Percentiles rank a stretch among this genome's conserved stretches.
phyloP scores from a whole-genome alignment of 345 rosid species.

The Dipteronia sinensis region DNA sequence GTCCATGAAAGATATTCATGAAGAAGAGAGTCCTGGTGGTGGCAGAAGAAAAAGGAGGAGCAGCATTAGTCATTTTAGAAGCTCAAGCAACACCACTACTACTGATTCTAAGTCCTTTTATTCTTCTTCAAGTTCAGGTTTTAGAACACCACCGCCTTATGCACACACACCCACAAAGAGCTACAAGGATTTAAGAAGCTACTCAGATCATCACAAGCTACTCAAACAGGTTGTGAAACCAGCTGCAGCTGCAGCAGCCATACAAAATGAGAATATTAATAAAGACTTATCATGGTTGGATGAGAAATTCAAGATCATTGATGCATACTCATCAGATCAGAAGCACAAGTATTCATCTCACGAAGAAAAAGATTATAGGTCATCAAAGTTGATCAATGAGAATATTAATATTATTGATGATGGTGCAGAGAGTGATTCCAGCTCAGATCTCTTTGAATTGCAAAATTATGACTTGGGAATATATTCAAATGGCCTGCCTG shows the following conservation, averaged over 20 bases:
- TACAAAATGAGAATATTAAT: slow-evolving; percentile 11
- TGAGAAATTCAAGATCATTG: slow-evolving; percentile 40
- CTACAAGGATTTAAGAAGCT: slow-evolving; percentile 54
- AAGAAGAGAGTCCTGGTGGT: slow-evolving; percentile 66
- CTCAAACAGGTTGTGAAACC: slow-evolving; percentile 27
- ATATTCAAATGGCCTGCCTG: slow-evolving; percentile 74
- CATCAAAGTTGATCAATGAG: slow-evolving; percentile 27
- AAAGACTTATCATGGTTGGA: slow-evolving; percentile 32
- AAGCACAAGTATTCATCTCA: slow-evolving; percentile 22
- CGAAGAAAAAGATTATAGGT: slow-evolving; percentile 34
- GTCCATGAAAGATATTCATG: slow-evolving; percentile 47
- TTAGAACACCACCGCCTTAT: slow-evolving; percentile 71
- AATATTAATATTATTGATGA: slow-evolving; percentile 35
- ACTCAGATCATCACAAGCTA: slow-evolving; percentile 58
- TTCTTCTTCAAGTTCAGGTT: slow-evolving; percentile 70
- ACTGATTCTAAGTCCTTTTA: slow-evolving; percentile 54
- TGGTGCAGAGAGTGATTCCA: slow-evolving; percentile 87
- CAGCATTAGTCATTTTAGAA: slow-evolving; percentile 86
- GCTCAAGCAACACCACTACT: slow-evolving; percentile 41
- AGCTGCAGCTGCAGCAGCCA: background rate
- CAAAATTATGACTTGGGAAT: slow-evolving; percentile 71
- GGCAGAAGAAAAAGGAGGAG: slow-evolving; percentile 79
- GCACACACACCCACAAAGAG: slow-evolving; percentile 62
- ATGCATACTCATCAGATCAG: slow-evolving; percentile 7
- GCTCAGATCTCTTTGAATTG: slow-evolving; percentile 94